Evolutionary conservation across 805 yeast species (phyloP).

Genomic region (Spathaspora passalidarum): DNA sequence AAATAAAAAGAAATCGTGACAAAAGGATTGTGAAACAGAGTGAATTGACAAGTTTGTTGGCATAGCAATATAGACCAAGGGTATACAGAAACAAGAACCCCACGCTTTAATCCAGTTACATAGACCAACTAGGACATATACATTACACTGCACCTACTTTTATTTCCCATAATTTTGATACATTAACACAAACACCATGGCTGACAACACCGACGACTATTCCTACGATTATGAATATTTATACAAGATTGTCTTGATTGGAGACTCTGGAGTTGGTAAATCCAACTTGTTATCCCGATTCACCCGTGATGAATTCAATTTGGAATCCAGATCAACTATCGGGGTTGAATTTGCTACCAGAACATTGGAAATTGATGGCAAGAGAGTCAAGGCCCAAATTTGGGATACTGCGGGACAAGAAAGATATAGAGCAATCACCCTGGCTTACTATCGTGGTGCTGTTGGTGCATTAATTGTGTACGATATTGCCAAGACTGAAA

Average conservation of each 20-base stretch:
- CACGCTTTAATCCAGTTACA: no score
- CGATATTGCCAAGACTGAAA: conserved; percentile 87
- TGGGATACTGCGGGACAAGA: conserved; percentile 99
- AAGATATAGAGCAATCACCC: conserved; percentile 95
- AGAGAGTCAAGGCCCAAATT: conserved; percentile 82
- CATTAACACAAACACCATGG: conserved; percentile 15
- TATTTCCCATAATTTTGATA: background rate
- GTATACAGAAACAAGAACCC: no score
- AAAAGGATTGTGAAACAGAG: no score
- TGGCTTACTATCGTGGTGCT: conserved; percentile 97
- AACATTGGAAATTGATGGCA: conserved; percentile 83
- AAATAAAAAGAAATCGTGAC: no score
- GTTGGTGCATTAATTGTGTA: conserved; percentile 95
- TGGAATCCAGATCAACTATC: conserved; percentile 90
- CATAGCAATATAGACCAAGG: no score
- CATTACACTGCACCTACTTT: background rate
- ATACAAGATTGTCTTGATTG: conserved; percentile 93
- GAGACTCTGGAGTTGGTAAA: conserved; percentile 97
- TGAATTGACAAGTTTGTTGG: no score
- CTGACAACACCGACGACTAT: conserved; percentile 44
- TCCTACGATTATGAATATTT: conserved; percentile 81
- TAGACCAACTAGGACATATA: no score
- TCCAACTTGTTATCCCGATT: conserved; percentile 90
- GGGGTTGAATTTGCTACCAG: conserved; percentile 98
- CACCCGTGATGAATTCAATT: conserved; percentile 92